Evolutionary conservation across 225 moss, liverwort and hornwort species (phyloP), one percentile per base, ranked within the genome.

Genomic region (Bryoerythrophyllum caledonicum): DNA sequence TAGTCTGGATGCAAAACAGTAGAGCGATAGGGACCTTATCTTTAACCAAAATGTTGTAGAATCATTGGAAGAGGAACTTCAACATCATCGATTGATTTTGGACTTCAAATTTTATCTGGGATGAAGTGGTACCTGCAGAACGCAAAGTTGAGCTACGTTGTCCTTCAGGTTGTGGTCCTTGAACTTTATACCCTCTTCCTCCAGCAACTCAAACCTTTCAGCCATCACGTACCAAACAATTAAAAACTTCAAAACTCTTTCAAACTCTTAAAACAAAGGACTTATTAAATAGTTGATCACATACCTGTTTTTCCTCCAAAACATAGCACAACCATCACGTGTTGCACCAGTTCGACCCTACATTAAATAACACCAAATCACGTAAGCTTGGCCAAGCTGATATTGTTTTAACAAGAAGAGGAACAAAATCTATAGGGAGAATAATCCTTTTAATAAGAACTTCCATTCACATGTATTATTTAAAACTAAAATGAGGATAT

Each of bases 81-180:
- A 37, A 37, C 6, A 37, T 37, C 37, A 5, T 5, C 37, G 9
- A 38, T 38, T 32, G 32, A 38, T 10, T 38, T 38, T 19, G 48
- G 17, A 49, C 48, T 5, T 19, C 44, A 12, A 25, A 60, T n/a
- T 49, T 30, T 21, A 69, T 37, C 30, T 23, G 49, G 37, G 28
- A 61, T 61, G 65, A 73, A 54, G 57, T 60, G 55, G 28, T 60
- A 94, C 94, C 92, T 94, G 87, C 27, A 96, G 78, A 81, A 90
- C 94, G 78, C 97, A 99, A 38, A 99, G 90, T 76, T 99, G 97
- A 67, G 97, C 97, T 11, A 99, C 97, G 52, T 99, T 99, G 79
- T 99, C 89, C 67, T 85, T 89, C 63, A 99, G 82, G 59, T 85
- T 72, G 82, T 91, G 77, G 27, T 93, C 84, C 41, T 62, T 84